A percentile compares a stretch with the other conserved stretches of the same genome.
These are phyloP conservation scores for Withania somnifera DNA, from an alignment of 305 asterid genomes.

Conservation along the genomic window DNA sequence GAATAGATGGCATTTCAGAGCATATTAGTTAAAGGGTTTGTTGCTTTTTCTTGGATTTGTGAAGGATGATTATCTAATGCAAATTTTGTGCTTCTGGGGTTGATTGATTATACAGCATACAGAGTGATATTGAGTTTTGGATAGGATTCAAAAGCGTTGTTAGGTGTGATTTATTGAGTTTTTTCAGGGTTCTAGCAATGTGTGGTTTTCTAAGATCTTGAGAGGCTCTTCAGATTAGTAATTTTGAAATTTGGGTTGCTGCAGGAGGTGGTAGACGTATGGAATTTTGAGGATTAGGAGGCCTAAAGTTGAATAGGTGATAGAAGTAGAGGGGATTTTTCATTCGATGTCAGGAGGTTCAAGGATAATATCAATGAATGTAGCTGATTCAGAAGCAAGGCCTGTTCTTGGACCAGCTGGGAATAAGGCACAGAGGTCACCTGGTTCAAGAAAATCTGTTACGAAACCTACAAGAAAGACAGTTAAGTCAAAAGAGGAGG, in stretches of 20 bases:
- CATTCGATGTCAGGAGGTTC: constrained; percentile 23
- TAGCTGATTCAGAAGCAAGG: constrained; percentile 24
- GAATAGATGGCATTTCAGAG: background rate
- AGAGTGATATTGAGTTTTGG: background rate
- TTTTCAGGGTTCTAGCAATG: background rate
- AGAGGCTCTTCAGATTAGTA: background rate
- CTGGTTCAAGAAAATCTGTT: constrained; percentile 5
- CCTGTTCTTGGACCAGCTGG: constrained; percentile 17
- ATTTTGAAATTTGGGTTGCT: background rate
- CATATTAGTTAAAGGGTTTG: background rate
- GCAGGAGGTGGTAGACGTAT: background rate
- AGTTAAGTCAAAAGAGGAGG: constrained; percentile 23
- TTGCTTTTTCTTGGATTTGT: background rate
- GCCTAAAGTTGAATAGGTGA: background rate
- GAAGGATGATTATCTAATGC: background rate
- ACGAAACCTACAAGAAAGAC: constrained; percentile 14
- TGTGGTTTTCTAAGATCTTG: background rate
- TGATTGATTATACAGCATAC: background rate
- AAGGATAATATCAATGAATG: constrained; percentile 15
- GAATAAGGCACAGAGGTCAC: constrained; percentile 15
- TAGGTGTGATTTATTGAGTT: background rate
- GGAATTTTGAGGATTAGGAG: background rate
- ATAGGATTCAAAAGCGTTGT: background rate
- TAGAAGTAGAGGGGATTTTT: background rate
- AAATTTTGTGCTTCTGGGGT: background rate